Evolutionary conservation across 805 yeast genomes (phyloP).

Genomic region (Saccharomyces eubayanus): DNA sequence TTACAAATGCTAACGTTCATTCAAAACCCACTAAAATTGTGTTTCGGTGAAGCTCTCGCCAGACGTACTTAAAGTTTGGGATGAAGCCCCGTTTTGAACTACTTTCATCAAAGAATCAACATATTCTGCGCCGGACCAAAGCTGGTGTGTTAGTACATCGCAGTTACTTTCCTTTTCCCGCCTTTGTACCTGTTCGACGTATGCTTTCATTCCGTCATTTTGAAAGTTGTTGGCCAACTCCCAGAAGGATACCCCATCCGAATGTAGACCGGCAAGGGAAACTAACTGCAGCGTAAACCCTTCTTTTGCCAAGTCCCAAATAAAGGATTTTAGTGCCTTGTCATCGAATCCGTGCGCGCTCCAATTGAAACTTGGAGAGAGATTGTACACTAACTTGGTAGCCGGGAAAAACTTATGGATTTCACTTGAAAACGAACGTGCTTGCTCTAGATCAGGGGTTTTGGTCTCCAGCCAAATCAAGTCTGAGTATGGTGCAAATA

Average conservation of each 20-base stretch:
- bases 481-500: slow-evolving; percentile 52
- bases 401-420: slow-evolving; percentile 43
- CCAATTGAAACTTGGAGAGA: slow-evolving; percentile 58
- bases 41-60: slow-evolving; percentile 40
- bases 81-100: slow-evolving; percentile 37
- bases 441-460: slow-evolving; percentile 46
- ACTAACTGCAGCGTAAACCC: slow-evolving; percentile 55
- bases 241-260: slow-evolving; percentile 45
- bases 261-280: slow-evolving; percentile 53
- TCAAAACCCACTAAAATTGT: slow-evolving; percentile 11
- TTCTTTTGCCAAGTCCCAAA: slow-evolving; percentile 45
- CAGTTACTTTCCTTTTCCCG: slow-evolving; percentile 39
- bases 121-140: slow-evolving; percentile 57
- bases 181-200: slow-evolving; percentile 44
- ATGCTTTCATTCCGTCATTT: slow-evolving; percentile 50
- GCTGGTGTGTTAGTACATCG: slow-evolving; percentile 52
- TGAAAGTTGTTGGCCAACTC: slow-evolving; percentile 42
- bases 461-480: slow-evolving; percentile 57
- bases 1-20: background rate
- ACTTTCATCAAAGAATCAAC: slow-evolving; percentile 38
- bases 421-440: slow-evolving; percentile 38
- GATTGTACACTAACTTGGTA: slow-evolving; percentile 50
- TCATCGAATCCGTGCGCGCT: slow-evolving; percentile 45
- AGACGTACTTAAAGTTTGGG: slow-evolving; percentile 34
- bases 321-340: slow-evolving; percentile 39